Evolutionary conservation across 179 eudicot species (phyloP).

Genomic region (Silene vulgaris): DNA sequence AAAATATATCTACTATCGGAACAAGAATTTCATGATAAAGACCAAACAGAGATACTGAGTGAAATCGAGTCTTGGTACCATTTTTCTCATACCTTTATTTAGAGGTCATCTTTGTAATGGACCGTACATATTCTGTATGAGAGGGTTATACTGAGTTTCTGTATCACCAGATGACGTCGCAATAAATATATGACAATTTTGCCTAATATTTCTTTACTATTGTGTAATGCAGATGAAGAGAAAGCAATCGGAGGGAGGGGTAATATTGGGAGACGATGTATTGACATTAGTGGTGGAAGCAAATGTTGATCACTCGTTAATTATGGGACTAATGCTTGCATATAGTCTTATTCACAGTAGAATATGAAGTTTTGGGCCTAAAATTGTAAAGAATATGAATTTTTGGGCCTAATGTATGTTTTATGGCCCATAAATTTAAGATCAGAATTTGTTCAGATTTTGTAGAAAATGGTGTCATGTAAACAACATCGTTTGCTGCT

Average conservation of each 20-base stretch:
- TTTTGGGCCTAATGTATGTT: background rate
- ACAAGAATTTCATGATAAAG: too few relatives aligned
- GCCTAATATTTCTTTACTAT: background rate
- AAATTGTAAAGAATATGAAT: too few relatives aligned
- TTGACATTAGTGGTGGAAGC: slow-evolving; percentile 31
- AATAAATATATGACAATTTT: too few relatives aligned
- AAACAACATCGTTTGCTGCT: too few relatives aligned
- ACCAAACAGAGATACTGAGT: too few relatives aligned
- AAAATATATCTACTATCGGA: too few relatives aligned
- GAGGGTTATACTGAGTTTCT: too few relatives aligned
- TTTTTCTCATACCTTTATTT: too few relatives aligned
- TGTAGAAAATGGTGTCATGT: slow-evolving; percentile 8
- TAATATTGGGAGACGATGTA: slow-evolving; percentile 43
- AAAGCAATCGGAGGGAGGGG: slow-evolving; percentile 36
- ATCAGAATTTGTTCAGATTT: slow-evolving; percentile 19
- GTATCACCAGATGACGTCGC: too few relatives aligned
- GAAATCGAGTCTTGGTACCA: too few relatives aligned
- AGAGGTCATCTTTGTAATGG: too few relatives aligned
- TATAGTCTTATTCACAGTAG: slow-evolving; percentile 33
- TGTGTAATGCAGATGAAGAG: slow-evolving; percentile 32
- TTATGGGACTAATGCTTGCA: slow-evolving; percentile 39
- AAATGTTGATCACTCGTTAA: slow-evolving; percentile 33
- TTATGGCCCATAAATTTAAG: slow-evolving; percentile 18
- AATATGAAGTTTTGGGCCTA: slow-evolving; percentile 21
- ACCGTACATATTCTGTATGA: too few relatives aligned